Percentiles rank a stretch among this genome's conserved stretches.
phyloP scores from a whole-genome alignment of 106 monocot genomes.

The Cymbidium sinense region DNA sequence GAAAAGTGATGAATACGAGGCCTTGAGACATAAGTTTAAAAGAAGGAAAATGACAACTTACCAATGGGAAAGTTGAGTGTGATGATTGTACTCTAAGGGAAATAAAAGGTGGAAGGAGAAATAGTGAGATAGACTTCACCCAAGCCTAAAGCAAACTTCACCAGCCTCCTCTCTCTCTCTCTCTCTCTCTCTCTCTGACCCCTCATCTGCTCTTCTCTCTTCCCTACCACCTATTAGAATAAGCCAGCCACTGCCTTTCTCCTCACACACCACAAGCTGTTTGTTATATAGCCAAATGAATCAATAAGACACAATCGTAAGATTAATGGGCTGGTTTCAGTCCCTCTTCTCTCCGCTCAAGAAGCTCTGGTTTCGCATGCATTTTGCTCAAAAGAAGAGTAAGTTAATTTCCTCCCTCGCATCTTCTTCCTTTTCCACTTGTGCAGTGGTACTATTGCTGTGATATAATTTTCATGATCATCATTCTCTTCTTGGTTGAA shows the following conservation, averaged over 20 bases:
- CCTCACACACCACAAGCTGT: not conserved
- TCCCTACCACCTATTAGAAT: not conserved
- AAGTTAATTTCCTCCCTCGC: not conserved
- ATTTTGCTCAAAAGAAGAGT: slow-evolving; percentile 29
- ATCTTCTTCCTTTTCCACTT: not conserved
- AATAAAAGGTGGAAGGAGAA: slow-evolving; percentile 1
- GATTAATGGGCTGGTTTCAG: slow-evolving; percentile 50
- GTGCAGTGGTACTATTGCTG: no score
- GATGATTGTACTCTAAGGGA: slow-evolving; percentile 17
- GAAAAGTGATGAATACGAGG: no score
- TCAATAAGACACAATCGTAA: not conserved
- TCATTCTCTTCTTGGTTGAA: not conserved
- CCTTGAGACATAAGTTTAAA: no score
- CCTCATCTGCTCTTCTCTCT: not conserved
- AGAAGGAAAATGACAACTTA: slow-evolving; percentile 17
- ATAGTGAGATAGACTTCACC: slow-evolving; percentile 11
- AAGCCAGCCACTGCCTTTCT: not conserved
- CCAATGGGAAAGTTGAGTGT: slow-evolving; percentile 6
- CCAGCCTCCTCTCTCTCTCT: not conserved
- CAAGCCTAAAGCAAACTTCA: slow-evolving; percentile 25
- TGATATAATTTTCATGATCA: not conserved
- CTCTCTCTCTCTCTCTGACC: not conserved
- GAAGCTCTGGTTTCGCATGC: slow-evolving; percentile 55
- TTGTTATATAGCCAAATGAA: not conserved
- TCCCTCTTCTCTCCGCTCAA: slow-evolving; percentile 52